A percentile compares a stretch with the other conserved stretches of the same genome.
Evolutionary conservation across 192 early-diverging fungal species (phyloP).

Genomic region (Mortierella antarctica): DNA sequence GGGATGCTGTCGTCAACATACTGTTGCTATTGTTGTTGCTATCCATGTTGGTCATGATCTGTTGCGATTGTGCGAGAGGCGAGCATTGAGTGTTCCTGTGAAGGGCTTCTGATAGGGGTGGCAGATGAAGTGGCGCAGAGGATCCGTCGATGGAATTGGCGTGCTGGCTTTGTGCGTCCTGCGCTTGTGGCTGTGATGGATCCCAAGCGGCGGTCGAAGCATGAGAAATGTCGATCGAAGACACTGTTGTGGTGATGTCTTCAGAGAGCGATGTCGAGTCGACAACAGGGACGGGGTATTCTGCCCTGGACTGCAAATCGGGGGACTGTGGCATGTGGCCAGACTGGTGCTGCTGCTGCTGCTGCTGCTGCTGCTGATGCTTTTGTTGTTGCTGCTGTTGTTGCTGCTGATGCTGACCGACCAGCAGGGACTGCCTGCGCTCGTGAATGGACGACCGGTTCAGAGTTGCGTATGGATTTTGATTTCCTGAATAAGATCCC

Average conservation of each 20-base stretch:
- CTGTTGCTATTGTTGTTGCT: neutral
- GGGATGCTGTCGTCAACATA: neutral
- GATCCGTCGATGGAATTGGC: neutral
- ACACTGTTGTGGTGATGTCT: neutral
- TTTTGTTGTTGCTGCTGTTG: no score
- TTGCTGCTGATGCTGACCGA: neutral
- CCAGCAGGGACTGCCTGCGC: slow-evolving; percentile 4
- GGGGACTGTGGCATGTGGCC: neutral
- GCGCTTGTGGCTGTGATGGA: neutral
- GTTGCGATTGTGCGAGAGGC: neutral
- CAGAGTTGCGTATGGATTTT: neutral
- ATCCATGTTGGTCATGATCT: neutral
- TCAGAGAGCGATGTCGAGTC: neutral
- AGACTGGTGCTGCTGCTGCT: neutral
- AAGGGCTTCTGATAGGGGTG: slow-evolving; percentile 13
- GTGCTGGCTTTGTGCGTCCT: neutral
- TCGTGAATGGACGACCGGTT: slow-evolving; percentile 3
- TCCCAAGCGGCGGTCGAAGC: neutral
- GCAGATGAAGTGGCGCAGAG: slow-evolving; percentile 2
- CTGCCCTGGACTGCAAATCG: neutral
- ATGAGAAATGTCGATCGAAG: neutral
- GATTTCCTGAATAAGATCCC: slow-evolving; percentile 2
- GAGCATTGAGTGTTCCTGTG: slow-evolving; percentile 12
- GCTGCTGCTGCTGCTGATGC: neutral
- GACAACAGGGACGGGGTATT: slow-evolving; percentile 1